Base-by-base conservation (phyloP, 805 yeast genomes). In the Saccharomycopsis sp. region DNA sequence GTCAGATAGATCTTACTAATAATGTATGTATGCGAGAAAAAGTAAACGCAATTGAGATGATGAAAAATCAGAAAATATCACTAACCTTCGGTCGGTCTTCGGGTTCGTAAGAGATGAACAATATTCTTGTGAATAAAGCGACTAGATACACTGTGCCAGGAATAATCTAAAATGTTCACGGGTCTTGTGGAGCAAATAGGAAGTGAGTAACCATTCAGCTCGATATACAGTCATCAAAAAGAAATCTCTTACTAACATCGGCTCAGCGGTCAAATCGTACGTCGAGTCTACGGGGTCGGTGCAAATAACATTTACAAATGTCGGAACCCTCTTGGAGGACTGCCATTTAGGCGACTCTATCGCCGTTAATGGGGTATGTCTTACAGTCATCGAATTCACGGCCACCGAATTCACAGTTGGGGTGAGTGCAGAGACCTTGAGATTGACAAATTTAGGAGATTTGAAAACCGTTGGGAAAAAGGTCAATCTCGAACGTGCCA, bases 291-390 rank as follows among this genome's bases (percentile, higher is more conserved):
- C 48, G 7, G 48, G 48, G 4, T 44, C 48, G 7, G 18, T 44
- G 48, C 7, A 7, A 44, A 44, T 44, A 44, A 44, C 48, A 4
- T 44, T 44, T 12, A 44, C 48, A 12, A 20, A 44, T 44, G 48
- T 44, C 21, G 48, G 48, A 12, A 44, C 8, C 21, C 21, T 94
- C 29, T 75, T 92, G 15, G 76, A 67, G 0, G 99, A 94, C 68
- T 91, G 89, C 62, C 91, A 91, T 66, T 72, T 92, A 44, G 99
- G 99, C 12, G 99, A 94, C 72, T 89, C 97, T 15, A 94, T 94
- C 58, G 82, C 94, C 24, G 81, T 92, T 29, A 89, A 89, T 68
- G 99, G 99, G 7, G 79, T 79, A 1, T 94, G 99, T 71, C 77
- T 94, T 37, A 94, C 99, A 0, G 97, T 92, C 5, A 91, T 97